Base-by-base conservation (phyloP, 2,329 filamentous ascomycete genomes). In the Curvularia lunata region DNA sequence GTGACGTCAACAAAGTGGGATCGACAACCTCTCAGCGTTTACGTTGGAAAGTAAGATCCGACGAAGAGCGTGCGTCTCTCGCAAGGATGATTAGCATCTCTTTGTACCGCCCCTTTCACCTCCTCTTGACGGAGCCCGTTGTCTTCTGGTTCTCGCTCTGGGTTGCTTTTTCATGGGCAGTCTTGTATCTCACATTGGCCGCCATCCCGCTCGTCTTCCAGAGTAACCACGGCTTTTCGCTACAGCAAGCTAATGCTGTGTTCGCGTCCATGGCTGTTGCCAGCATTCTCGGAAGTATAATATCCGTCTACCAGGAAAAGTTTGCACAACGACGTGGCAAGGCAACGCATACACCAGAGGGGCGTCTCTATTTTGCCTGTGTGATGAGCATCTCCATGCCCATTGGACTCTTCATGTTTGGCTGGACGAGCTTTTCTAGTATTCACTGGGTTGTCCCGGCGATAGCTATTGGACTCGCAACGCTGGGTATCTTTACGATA, bases 111-210 rank as follows among this genome's bases (percentile, higher is more conserved):
- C 92, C 92, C 0, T 96, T 97, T 74, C 86, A 88, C 68, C 83
- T 93, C 1, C 85, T 93, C 16, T 79, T 88, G 63, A 92, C 90
- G 0, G 90, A 93, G 65, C 88, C 90, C 0, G 88, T 92, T 9
- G 89, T 93, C 13, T 92, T 92, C 77, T 92, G 86, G 80, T 97
- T 97, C 79, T 92, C 89, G 0, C 81, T 96, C 0, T 97, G 93
- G 93, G 89, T 92, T 0, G 84, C 91, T 0, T 97, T 97, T 75
- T 88, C 88, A 19, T 97, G 93, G 93, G 92, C 90, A 0, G 85
- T 96, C 0, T 84, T 97, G 0, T 97, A 97, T 75, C 81, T 97
- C 18, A 91, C 90, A 12, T 94, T 97, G 66, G 86, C 86, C 13
- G 89, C 91, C 1, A 86, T 97, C 5, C 91, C 92, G 0, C 83